A percentile compares a stretch with the other conserved stretches of the same genome.
Conservation (phyloP, 495 filamentous ascomycete genomes). For the Immersiella caudata region DNA sequence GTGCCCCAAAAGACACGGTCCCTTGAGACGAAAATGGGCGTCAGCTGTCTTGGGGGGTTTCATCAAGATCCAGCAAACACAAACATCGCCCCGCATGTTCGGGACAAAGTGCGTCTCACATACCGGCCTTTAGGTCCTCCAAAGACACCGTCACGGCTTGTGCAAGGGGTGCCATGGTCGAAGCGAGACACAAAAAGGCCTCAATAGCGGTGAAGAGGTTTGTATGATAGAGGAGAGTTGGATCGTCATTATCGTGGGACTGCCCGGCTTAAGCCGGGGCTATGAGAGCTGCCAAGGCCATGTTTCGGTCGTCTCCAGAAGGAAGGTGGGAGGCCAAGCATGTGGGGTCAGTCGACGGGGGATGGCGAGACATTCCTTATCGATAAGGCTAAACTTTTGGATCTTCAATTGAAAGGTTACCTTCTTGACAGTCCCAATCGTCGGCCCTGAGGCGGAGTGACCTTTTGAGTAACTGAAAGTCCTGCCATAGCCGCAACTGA, state of each 20-base stretch:
- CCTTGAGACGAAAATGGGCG: conserved; percentile 40
- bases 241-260: not conserved
- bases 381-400: not conserved
- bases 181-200: not conserved
- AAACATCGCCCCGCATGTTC: not conserved
- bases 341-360: not conserved
- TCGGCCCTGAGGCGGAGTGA: no score
- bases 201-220: not conserved
- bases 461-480: no score
- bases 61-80: not conserved
- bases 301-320: not conserved
- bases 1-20: conserved; percentile 67
- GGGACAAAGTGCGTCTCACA: not conserved
- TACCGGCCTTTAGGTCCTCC: conserved; percentile 56
- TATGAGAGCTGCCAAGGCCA: not conserved
- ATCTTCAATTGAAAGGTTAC: no score
- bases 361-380: not conserved
- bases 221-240: not conserved
- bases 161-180: conserved; percentile 46
- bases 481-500: no score
- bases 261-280: not conserved
- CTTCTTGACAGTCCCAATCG: no score
- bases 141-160: conserved; percentile 57
- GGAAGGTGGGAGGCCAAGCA: not conserved
- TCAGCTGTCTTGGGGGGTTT: not conserved